Evolutionary conservation across 1,139 yeast species (phyloP), one percentile per base, ranked within the genome.

Genomic region (Saccharomycopsis crataegensis): DNA sequence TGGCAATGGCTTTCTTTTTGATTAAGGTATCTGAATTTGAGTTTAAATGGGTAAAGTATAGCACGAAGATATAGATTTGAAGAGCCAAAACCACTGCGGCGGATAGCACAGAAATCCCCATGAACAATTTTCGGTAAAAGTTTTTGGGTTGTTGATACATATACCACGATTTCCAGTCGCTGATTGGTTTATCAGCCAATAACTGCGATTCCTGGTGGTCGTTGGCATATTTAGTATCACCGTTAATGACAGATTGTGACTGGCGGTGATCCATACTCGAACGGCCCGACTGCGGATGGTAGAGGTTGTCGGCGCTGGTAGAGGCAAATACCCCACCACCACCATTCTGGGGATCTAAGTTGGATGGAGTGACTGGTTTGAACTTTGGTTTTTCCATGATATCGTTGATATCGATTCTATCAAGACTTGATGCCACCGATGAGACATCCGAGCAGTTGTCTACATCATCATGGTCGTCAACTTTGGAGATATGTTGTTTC

Each of bases 1-100:
- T 61, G n/a, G 62, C 65, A 16, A 62, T 59, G 4, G 63, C 64
- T 42, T 55, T 54, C 28, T 57, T 54, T 45, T 60, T 60, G 22
- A 54, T 17, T 2, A 22, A 12, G 14, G 56, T 50, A 41, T 48
- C 54, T 2, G 28, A n/a, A 41, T 34, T 41, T 12, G 43, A 32
- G 16, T 33, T 37, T 34, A 48, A 41, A 37, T 54, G 53, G 8
- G 17, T 28, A 36, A 54, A 54, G 48, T 47, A 57, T 11, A 57
- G 33, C 1, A 47, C 52, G 32, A 43, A 49, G 9, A 57, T 54
- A 40, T 52, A 54, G 12, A 54, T 55, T 44, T 57, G 56, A 8
- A 57, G 45, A 9, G 54, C 56, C 17, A 57, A 40, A 2, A 55
- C 43, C 12, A 52, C 48, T 8, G 38, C 40, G 12, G 57, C 55